A percentile compares a stretch with the other conserved stretches of the same genome.
Evolutionary conservation across 345 rosid genomes (phyloP).

Genomic region (Arabidopsis arenosa): DNA sequence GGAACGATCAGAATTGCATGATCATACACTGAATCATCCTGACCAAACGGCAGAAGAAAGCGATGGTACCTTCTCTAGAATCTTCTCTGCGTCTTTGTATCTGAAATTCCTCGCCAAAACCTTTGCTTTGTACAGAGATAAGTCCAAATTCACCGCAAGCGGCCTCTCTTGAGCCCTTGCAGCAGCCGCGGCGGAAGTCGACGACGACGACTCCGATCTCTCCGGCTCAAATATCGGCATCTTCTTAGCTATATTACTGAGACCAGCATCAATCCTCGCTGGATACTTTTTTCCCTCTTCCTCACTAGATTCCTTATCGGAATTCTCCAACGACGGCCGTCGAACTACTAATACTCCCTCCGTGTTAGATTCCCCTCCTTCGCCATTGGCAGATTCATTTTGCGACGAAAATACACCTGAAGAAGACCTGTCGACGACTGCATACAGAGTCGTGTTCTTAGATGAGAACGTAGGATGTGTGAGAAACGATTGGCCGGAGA

Average conservation of each 20-base stretch:
- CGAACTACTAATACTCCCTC: slow-evolving; percentile 62
- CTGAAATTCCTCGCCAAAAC: slow-evolving; percentile 58
- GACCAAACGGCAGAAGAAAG: slow-evolving; percentile 1
- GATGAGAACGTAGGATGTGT: slow-evolving; percentile 34
- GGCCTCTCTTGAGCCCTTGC: slow-evolving; percentile 60
- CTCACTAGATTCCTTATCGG: slow-evolving; percentile 49
- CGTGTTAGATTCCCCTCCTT: slow-evolving; percentile 33
- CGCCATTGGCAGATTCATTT: slow-evolving; percentile 27
- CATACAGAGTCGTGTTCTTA: slow-evolving; percentile 35
- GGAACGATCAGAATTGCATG: slow-evolving; percentile 17
- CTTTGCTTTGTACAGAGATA: slow-evolving; percentile 86
- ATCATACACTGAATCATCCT: slow-evolving; percentile 3
- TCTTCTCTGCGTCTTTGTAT: slow-evolving; percentile 69
- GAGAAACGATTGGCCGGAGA: slow-evolving; percentile 42
- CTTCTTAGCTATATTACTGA: slow-evolving; percentile 76
- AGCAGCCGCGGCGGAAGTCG: slow-evolving; percentile 42
- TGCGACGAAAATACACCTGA: slow-evolving; percentile 17
- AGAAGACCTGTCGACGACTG: slow-evolving; percentile 51
- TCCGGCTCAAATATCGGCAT: slow-evolving; percentile 90
- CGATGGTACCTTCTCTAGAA: slow-evolving; percentile 71
- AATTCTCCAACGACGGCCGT: slow-evolving; percentile 66
- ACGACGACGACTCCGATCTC: slow-evolving; percentile 54
- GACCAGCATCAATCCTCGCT: slow-evolving; percentile 60
- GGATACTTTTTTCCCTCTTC: slow-evolving; percentile 45
- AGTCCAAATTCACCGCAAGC: slow-evolving; percentile 75